phyloP scores from a whole-genome alignment of 345 rosid species.

The Alliaria petiolata region DNA sequence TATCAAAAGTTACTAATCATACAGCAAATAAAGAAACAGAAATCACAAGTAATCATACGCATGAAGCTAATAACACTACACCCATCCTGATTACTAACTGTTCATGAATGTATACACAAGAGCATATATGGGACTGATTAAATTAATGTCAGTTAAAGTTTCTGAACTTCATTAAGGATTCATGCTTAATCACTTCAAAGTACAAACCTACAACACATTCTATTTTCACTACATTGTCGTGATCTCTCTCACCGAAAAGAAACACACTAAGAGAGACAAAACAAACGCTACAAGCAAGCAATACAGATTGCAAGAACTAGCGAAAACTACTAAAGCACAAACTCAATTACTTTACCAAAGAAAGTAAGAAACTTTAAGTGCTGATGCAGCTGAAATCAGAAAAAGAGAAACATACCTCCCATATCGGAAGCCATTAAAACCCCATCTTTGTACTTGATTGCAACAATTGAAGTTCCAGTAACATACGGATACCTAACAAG shows the following conservation, averaged over 20 bases:
- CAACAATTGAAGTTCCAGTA: conserved; percentile 92
- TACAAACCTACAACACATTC: background rate
- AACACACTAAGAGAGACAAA: background rate
- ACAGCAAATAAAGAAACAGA: background rate
- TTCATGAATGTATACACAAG: background rate
- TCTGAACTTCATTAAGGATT: background rate
- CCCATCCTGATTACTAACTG: background rate
- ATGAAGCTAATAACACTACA: background rate
- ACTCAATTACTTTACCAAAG: background rate
- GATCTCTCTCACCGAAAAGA: background rate
- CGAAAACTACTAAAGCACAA: background rate
- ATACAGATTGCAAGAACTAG: background rate
- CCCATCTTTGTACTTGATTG: conserved; percentile 93
- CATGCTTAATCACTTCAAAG: background rate
- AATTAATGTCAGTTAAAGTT: background rate
- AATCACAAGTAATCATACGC: background rate
- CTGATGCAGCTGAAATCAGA: background rate
- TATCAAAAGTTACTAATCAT: background rate
- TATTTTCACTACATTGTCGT: too few relatives aligned
- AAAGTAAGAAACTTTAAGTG: background rate
- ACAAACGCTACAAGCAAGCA: background rate
- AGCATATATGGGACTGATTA: too few relatives aligned
- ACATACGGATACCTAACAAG: conserved; percentile 78
- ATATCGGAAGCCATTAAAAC: conserved; percentile 95
- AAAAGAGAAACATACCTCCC: conserved; percentile 56